Base-by-base conservation (phyloP, 2,329 filamentous ascomycete species). In the Penicillium sp. region DNA sequence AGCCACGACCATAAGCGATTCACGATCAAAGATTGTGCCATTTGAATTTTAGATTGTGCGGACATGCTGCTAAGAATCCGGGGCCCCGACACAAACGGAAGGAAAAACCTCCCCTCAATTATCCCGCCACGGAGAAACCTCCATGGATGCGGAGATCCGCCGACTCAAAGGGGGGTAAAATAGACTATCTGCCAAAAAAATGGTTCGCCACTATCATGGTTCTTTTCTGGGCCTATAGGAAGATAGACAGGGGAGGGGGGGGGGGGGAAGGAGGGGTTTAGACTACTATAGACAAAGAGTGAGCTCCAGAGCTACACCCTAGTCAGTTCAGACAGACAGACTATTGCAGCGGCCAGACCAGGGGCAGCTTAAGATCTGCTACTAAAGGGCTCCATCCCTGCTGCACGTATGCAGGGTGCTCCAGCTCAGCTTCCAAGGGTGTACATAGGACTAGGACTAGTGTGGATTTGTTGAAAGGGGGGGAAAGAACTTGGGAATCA, bases 311-410 rank as follows among this genome's bases (percentile, higher is more conserved):
- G 45, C 45, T 48, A 30, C 4, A 30, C 25, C 45, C 25, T 48
- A 30, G 45, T 48, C 30, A 30, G 26, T 48, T 30, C 25, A 46
- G 16, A 16, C 43, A 28, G 13, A 43, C 25, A 3, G 4, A 16
- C 45, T 46, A 26, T 16, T 46, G 43, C 26, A 46, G 43, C 10
- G 46, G 46, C 46, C 28, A 49, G 46, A 30, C 46, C 28, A 30
- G 46, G 16, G 46, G 46, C 28, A 35, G 46, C 65, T 58, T 61
- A 61, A 62, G 67, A 69, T 69, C 65, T 64, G 54, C 65, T 57
- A 65, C 64, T 69, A 66, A 63, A 57, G 52, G 57, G 51, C 33
- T 51, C 46, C 46, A 51, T 51, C 46, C 46, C 30, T 51, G 46
- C 46, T 51, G 43, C 61, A 55, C 58, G 60, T 61, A 65, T 65